Evolutionary conservation across 78 protist species (phyloP).

Genomic region (Speleostelium caveatum): DNA sequence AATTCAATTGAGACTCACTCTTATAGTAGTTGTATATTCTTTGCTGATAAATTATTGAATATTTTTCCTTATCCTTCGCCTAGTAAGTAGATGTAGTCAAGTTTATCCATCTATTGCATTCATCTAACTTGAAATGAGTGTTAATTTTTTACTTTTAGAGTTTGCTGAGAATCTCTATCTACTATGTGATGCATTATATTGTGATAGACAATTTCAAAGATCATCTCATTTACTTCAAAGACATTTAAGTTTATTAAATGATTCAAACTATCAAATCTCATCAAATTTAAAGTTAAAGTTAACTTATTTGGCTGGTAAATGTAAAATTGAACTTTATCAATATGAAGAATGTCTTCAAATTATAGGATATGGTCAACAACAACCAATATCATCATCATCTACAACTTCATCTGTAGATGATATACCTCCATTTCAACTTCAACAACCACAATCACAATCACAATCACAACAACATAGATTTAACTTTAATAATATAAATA

Average conservation of each 20-base stretch:
- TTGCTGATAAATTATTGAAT: slow-evolving; percentile 55
- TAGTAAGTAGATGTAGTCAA: background rate
- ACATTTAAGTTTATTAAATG: background rate
- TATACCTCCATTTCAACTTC: background rate
- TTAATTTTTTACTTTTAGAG: slow-evolving; percentile 5
- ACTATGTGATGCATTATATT: slow-evolving; percentile 35
- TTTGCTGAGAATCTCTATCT: slow-evolving; percentile 26
- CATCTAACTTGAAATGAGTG: background rate
- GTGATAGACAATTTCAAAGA: slow-evolving; percentile 69
- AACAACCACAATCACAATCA: background rate
- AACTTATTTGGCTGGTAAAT: slow-evolving; percentile 35
- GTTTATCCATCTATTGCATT: no score
- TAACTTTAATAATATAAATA: background rate
- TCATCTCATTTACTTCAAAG: slow-evolving; percentile 11
- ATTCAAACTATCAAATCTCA: background rate
- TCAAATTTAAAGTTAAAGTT: background rate
- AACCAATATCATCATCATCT: background rate
- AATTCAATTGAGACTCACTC: slow-evolving; percentile 14
- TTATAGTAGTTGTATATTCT: slow-evolving; percentile 27
- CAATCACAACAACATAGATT: background rate
- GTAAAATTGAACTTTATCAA: slow-evolving; percentile 16
- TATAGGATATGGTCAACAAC: slow-evolving; percentile 11
- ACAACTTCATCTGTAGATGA: background rate
- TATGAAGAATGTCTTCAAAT: slow-evolving; percentile 32
- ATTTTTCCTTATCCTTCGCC: slow-evolving; percentile 7